Evolutionary conservation across 1,139 yeast species (phyloP).

Genomic region (Kurtzmaniella quercitrusa): DNA sequence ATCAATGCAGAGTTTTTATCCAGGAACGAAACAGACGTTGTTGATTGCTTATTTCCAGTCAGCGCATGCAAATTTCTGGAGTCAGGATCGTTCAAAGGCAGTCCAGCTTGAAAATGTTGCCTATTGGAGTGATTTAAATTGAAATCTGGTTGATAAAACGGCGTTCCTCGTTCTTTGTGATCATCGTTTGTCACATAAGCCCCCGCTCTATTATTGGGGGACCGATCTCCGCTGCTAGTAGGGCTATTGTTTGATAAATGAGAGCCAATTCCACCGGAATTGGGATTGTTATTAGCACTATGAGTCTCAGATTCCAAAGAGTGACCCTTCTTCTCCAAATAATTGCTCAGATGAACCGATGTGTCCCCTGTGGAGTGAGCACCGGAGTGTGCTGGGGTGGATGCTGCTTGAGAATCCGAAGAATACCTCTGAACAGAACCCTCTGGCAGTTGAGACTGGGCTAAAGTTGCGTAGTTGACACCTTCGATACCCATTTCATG

Average conservation of each 20-base stretch:
- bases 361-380: background rate
- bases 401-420: background rate
- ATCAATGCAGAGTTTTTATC: conserved; percentile 11
- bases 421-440: background rate
- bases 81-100: background rate
- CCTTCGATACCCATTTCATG: background rate
- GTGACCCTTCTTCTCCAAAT: background rate
- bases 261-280: too few species aligned
- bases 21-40: conserved; percentile 1
- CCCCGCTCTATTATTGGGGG: too few species aligned
- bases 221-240: too few species aligned
- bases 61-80: background rate
- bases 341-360: background rate
- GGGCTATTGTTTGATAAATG: too few species aligned
- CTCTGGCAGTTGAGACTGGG: background rate
- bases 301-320: background rate
- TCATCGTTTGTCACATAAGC: too few species aligned
- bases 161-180: too few species aligned
- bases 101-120: background rate
- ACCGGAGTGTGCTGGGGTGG: conserved; percentile 4
- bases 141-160: too few species aligned
- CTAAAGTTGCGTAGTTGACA: background rate
- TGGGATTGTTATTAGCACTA: background rate
- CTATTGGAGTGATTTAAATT: background rate
- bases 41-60: background rate